Conservation (phyloP, 2,329 filamentous ascomycete genomes). For the Uncinocarpus reesii region DNA sequence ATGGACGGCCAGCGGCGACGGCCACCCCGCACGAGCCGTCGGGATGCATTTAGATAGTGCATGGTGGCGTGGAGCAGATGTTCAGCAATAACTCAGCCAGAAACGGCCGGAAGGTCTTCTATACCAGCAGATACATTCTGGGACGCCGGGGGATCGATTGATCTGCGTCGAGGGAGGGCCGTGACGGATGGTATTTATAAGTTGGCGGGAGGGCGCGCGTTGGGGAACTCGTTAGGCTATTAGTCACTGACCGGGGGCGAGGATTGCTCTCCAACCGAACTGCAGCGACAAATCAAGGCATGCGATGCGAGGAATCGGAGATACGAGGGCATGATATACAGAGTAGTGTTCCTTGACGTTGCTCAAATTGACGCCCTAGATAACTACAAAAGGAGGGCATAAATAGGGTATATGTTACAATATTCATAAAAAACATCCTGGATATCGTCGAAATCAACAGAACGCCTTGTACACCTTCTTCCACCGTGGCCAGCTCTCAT, state of each 20-base stretch:
- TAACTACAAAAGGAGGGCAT: no score
- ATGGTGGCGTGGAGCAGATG: neutral
- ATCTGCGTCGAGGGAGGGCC: no score
- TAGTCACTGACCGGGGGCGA: no score
- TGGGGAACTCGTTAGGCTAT: no score
- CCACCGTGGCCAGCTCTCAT: constrained; percentile 13
- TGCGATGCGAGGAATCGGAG: no score
- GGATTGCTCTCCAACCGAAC: no score
- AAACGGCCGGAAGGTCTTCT: neutral
- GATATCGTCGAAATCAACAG: constrained; percentile 7
- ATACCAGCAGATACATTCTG: neutral
- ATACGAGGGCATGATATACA: no score
- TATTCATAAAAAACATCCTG: neutral
- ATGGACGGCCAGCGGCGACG: neutral
- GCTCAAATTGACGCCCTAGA: no score
- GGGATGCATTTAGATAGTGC: neutral
- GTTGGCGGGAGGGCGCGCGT: no score
- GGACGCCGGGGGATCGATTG: neutral
- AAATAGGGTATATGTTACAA: constrained; percentile 1
- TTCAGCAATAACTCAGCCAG: neutral
- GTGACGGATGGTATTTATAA: no score
- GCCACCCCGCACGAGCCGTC: neutral
- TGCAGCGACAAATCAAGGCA: no score
- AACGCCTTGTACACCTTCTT: constrained; percentile 16
- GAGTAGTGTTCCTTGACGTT: no score